Evolutionary conservation across 371 early-diverging fungal species (phyloP).

Genomic region (Massospora cicadina): DNA sequence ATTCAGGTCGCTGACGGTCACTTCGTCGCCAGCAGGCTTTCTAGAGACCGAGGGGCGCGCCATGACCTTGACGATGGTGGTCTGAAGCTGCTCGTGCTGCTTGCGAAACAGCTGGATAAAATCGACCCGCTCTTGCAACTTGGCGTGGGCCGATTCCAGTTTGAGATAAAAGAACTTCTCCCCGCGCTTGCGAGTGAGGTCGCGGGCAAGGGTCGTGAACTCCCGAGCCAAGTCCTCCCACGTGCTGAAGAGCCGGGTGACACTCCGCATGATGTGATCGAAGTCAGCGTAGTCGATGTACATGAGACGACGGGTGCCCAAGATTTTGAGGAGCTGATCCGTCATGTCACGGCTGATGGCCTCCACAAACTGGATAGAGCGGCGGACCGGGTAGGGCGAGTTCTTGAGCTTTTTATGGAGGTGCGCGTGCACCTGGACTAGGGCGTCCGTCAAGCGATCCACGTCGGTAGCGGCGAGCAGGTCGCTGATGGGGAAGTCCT

Average conservation of each 20-base stretch:
- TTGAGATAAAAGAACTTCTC: constrained; percentile 93
- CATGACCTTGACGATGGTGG: constrained; percentile 88
- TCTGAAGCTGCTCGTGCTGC: constrained; percentile 90
- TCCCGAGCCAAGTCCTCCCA: constrained; percentile 95
- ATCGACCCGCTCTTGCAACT: constrained; percentile 80
- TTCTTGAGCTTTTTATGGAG: constrained; percentile 86
- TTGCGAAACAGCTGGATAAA: constrained; percentile 83
- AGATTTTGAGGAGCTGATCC: constrained; percentile 73
- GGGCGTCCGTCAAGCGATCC: constrained; percentile 53
- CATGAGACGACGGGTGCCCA: constrained; percentile 82
- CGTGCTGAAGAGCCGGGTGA: constrained; percentile 70
- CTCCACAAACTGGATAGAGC: constrained; percentile 83
- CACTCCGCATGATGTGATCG: constrained; percentile 62
- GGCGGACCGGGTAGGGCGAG: constrained; percentile 84
- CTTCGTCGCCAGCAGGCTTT: constrained; percentile 29
- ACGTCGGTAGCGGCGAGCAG: constrained; percentile 87
- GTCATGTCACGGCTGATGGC: constrained; percentile 89
- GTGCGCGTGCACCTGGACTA: constrained; percentile 81
- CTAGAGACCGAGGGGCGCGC: constrained; percentile 35
- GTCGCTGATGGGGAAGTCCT: constrained; percentile 93
- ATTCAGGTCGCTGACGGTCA: constrained; percentile 44
- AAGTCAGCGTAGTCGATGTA: constrained; percentile 75
- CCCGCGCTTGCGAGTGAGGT: constrained; percentile 73
- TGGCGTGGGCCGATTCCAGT: constrained; percentile 75
- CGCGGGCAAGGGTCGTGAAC: constrained; percentile 86